phyloP scores from a whole-genome alignment of 2,329 filamentous ascomycete species.

The Exophiala alcalophila region DNA sequence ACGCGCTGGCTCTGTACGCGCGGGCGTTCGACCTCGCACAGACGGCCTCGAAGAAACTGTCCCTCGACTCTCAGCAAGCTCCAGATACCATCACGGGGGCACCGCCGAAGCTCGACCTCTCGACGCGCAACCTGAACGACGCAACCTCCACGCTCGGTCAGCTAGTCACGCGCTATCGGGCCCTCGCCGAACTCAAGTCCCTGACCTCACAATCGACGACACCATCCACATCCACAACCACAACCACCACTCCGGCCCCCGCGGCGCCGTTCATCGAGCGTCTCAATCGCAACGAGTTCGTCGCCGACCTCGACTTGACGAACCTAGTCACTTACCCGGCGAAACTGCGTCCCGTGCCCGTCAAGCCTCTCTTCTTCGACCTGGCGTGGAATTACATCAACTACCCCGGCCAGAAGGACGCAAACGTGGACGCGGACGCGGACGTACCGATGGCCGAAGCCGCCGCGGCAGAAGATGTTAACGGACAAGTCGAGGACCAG shows the following conservation, averaged over 20 bases:
- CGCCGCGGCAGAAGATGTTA: conserved; percentile 27
- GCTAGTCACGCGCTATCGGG: conserved; percentile 76
- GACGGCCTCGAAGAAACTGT: conserved; percentile 49
- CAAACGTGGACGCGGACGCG: background rate
- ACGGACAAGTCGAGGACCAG: conserved; percentile 33
- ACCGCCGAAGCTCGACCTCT: conserved; percentile 68
- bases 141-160: conserved; percentile 63
- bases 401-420: conserved; percentile 64
- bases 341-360: conserved; percentile 74
- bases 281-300: conserved; percentile 70
- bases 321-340: conserved; percentile 88
- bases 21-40: conserved; percentile 64
- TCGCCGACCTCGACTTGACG: conserved; percentile 64
- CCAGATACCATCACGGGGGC: conserved; percentile 34
- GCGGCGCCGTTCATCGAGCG: conserved; percentile 67
- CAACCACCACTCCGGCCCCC: conserved; percentile 33
- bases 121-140: conserved; percentile 54
- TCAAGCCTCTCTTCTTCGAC: conserved; percentile 94
- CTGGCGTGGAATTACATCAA: conserved; percentile 97
- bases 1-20: conserved; percentile 80
- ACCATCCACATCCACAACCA: background rate
- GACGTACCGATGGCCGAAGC: conserved; percentile 12
- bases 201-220: conserved; percentile 1
- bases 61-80: conserved; percentile 34
- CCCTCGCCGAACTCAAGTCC: conserved; percentile 75